Base-by-base conservation (phyloP, 73 alveolate species). In the Paramecium biaurelia region DNA sequence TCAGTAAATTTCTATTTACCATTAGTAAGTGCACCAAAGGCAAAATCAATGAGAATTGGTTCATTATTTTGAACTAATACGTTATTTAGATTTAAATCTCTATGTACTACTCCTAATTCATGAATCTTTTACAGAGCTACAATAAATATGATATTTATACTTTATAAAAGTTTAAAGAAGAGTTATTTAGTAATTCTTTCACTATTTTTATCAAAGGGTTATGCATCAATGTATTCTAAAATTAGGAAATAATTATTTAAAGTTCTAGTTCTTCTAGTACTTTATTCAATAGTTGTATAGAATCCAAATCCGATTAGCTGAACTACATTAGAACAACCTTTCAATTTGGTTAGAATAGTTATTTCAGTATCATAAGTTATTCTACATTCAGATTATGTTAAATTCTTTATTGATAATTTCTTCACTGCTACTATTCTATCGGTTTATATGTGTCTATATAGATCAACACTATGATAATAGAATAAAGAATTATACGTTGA, bases 1-100 rank as follows among this genome's bases (percentile, higher is more conserved):
- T 79, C 90, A 79, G 70, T 8, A 8, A 79, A 11, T 79, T 79
- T 79, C 20, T 79, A 24, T 43, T 45, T 79, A 11, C 70, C 90
- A 79, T 79, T 41, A 7, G 90, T 79, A 8, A 24, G 8, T 9
- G 56, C 26, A 15, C 59, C 86, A 79, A 79, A 79, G 21, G 76
- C 70, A 47, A 79, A 79, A 12, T 79, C 90, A 8, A 79, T 79
- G 9, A 79, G 32, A 11, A 43, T 34, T 20, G 74, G 70, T 34
- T 43, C 42, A 12, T 41, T 41, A 21, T 79, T 41, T 42, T 34
- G 15, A 12, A 79, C 43, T 4, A 79, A 10, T 4, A 79, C 56
- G 18, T 79, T 79, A 47, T 79, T 79, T 18, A 47, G 26, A 79
- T 79, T 79, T 10, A 79, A 14, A 79, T 79, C 90, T 45, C 90